Evolutionary conservation across 805 yeast genomes (phyloP).

Genomic region (Kazachstania bromeliacearum): DNA sequence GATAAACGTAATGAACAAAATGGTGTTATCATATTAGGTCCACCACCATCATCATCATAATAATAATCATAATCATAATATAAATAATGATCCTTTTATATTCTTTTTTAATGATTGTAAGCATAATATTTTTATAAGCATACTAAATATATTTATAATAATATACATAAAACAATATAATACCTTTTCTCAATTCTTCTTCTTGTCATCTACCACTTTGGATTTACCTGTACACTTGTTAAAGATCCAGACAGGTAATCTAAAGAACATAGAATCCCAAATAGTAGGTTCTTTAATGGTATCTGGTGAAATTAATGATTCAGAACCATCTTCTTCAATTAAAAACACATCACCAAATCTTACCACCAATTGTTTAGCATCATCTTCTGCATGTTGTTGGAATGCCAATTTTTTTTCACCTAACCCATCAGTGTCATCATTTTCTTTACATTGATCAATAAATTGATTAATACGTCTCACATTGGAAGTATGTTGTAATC

Average conservation of each 20-base stretch:
- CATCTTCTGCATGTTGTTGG: constrained; percentile 35
- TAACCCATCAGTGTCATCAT: constrained; percentile 50
- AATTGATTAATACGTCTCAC: constrained; percentile 45
- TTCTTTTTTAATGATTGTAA: no score
- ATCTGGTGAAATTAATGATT: constrained; percentile 36
- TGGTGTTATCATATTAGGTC: constrained; percentile 28
- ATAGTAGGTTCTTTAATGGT: constrained; percentile 42
- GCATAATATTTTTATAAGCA: no score
- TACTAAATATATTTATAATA: no score
- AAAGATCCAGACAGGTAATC: constrained; percentile 37
- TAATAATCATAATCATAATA: no score
- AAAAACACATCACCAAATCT: constrained; percentile 51
- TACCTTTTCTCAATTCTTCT: background rate
- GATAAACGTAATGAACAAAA: constrained; percentile 22
- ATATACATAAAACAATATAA: no score
- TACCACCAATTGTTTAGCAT: constrained; percentile 46
- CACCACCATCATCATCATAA: constrained; percentile 12
- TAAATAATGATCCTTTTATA: no score
- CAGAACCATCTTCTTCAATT: constrained; percentile 36
- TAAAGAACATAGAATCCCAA: constrained; percentile 39
- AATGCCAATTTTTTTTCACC: constrained; percentile 36
- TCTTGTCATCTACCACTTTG: background rate
- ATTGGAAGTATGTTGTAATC: constrained; percentile 47
- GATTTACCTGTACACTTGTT: constrained; percentile 26
- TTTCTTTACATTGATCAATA: constrained; percentile 41